Evolutionary conservation across 306 rosid genomes (phyloP).

Genomic region (Sphenostylis stenocarpa): DNA sequence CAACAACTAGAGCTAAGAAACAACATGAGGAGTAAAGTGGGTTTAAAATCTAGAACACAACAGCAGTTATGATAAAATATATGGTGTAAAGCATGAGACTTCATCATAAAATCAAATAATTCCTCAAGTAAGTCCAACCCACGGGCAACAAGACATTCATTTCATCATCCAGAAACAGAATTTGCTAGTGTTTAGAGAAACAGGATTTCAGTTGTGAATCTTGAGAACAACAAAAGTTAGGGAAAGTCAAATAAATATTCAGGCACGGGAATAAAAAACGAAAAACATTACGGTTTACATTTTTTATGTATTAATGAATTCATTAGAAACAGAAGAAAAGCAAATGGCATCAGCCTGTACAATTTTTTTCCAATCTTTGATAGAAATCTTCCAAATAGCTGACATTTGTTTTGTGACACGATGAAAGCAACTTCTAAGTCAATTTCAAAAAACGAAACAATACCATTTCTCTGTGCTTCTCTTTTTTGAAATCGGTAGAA

Average conservation of each 20-base stretch:
- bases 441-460: not conserved
- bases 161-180: not conserved
- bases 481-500: conserved; percentile 87
- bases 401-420: not conserved
- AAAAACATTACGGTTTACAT: not conserved
- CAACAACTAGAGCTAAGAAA: not conserved
- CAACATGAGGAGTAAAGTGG: not conserved
- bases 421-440: not conserved
- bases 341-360: not conserved
- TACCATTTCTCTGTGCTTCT: conserved; percentile 88
- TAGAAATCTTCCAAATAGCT: not conserved
- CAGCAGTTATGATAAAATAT: not conserved
- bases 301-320: not conserved
- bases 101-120: not conserved
- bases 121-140: not conserved
- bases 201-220: not conserved
- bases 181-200: not conserved
- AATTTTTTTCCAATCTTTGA: not conserved
- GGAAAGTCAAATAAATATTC: not conserved
- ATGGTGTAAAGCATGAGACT: not conserved
- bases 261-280: not conserved
- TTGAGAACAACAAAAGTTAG: not conserved
- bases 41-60: not conserved
- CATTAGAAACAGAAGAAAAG: not conserved
- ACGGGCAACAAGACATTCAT: not conserved